These are phyloP conservation scores for Sophora flavescens DNA, from an alignment of 306 rosid species.

Conservation along the genomic window DNA sequence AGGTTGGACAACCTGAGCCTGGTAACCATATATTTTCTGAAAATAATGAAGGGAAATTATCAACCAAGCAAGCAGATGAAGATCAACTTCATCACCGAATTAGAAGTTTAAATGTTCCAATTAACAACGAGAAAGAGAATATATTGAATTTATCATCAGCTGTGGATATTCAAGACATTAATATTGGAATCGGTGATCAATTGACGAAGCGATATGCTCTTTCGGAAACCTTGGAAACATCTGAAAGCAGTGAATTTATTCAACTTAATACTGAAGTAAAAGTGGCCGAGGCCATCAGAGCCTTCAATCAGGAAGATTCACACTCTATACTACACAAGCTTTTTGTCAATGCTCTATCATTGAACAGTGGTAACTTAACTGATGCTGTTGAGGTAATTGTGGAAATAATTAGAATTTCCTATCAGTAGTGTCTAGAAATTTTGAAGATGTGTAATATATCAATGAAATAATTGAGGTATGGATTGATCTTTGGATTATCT, in stretches of 20 bases:
- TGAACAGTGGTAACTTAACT: slow-evolving; percentile 56
- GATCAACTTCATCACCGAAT: slow-evolving; percentile 58
- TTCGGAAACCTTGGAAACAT: slow-evolving; percentile 64
- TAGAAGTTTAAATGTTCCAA: slow-evolving; percentile 53
- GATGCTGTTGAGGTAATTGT: slow-evolving; percentile 68
- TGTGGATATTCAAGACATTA: slow-evolving; percentile 56
- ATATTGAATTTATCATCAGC: slow-evolving; percentile 51
- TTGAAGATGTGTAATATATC: not conserved
- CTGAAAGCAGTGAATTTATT: slow-evolving; percentile 59
- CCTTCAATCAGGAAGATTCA: slow-evolving; percentile 56
- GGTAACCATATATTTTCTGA: slow-evolving; percentile 58
- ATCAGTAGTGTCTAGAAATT: slow-evolving; percentile 3
- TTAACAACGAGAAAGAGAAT: slow-evolving; percentile 54
- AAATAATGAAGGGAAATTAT: slow-evolving; percentile 55
- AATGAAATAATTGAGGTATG: not conserved
- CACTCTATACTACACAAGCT: slow-evolving; percentile 78
- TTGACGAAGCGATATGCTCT: slow-evolving; percentile 57
- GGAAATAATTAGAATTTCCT: slow-evolving; percentile 33
- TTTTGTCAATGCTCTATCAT: slow-evolving; percentile 65
- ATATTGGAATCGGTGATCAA: slow-evolving; percentile 52
- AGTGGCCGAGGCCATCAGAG: slow-evolving; percentile 54
- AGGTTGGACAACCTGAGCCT: slow-evolving; percentile 66
- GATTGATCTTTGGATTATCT: not conserved
- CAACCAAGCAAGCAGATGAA: slow-evolving; percentile 53
- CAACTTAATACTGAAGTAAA: slow-evolving; percentile 61